Conservation (phyloP, 1,139 yeast species). For the Yamadazyma diddensiae region DNA sequence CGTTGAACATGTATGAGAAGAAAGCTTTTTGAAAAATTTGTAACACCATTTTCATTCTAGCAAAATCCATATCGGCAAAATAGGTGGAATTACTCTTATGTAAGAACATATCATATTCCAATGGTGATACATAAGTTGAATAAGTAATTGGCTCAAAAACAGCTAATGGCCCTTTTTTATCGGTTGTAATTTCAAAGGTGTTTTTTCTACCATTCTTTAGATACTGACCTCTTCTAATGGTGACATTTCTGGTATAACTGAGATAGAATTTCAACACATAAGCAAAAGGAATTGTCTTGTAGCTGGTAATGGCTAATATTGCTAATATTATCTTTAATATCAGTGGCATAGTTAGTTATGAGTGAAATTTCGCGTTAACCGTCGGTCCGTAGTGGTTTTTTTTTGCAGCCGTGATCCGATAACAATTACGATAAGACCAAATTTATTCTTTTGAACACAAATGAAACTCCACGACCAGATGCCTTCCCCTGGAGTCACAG, state of each 20-base stretch:
- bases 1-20: conserved; percentile 39
- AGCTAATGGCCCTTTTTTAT: conserved; percentile 21
- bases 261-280: conserved; percentile 64
- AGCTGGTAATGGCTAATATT: conserved; percentile 10
- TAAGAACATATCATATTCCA: conserved; percentile 81
- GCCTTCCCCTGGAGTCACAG: too few species aligned
- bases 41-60: conserved; percentile 64
- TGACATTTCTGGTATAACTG: conserved; percentile 37
- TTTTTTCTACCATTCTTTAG: conserved; percentile 24
- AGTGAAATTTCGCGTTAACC: too few species aligned
- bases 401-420: too few species aligned
- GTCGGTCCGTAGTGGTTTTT: too few species aligned
- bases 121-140: conserved; percentile 62
- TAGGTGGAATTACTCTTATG: conserved; percentile 90
- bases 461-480: too few species aligned
- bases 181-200: conserved; percentile 28
- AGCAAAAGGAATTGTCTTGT: conserved; percentile 67
- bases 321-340: conserved; percentile 8
- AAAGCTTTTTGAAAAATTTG: conserved; percentile 53
- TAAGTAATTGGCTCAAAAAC: conserved; percentile 46
- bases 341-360: background rate
- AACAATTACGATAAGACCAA: too few species aligned
- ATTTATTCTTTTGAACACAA: too few species aligned
- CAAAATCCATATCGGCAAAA: conserved; percentile 78
- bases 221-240: conserved; percentile 30